These are phyloP conservation scores for Cladosporium sp. DNA, from an alignment of 2,329 filamentous ascomycete species.

Conservation along the genomic window DNA sequence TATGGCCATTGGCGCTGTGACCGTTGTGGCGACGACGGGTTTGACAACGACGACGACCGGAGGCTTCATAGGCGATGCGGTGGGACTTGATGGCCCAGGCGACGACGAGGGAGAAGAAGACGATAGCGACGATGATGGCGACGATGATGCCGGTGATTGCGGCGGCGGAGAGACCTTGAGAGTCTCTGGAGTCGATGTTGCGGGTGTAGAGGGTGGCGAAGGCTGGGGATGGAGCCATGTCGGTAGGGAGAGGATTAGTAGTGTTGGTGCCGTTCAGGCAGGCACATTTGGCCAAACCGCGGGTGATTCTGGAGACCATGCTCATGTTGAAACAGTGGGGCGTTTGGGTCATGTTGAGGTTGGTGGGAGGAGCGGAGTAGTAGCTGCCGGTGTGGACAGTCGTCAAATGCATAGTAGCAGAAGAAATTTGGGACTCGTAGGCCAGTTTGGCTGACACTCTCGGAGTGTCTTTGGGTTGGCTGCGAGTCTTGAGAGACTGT, in stretches of 20 bases:
- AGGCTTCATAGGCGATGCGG: not conserved
- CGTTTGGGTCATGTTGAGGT: not conserved
- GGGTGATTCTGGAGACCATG: not conserved
- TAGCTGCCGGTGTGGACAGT: constrained; percentile 1
- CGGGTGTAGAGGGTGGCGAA: not conserved
- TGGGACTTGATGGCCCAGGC: not conserved
- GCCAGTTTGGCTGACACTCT: not conserved
- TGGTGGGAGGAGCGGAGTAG: not conserved
- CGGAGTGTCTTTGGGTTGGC: constrained; percentile 1
- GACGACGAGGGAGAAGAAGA: not conserved
- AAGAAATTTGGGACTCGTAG: no score
- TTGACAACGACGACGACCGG: not conserved
- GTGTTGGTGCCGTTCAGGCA: not conserved
- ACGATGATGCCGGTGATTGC: not conserved
- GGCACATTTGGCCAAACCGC: not conserved
- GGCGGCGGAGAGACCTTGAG: not conserved
- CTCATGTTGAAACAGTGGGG: constrained; percentile 6
- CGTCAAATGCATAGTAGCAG: not conserved
- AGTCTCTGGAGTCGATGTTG: not conserved
- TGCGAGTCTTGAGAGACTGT: not conserved
- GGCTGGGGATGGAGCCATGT: not conserved
- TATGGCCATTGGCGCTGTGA: not conserved
- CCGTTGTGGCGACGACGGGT: not conserved
- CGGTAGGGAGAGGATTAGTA: not conserved
- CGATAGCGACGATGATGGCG: not conserved